Conservation (phyloP, 106 monocot species). For the Apostasia ramifera region DNA sequence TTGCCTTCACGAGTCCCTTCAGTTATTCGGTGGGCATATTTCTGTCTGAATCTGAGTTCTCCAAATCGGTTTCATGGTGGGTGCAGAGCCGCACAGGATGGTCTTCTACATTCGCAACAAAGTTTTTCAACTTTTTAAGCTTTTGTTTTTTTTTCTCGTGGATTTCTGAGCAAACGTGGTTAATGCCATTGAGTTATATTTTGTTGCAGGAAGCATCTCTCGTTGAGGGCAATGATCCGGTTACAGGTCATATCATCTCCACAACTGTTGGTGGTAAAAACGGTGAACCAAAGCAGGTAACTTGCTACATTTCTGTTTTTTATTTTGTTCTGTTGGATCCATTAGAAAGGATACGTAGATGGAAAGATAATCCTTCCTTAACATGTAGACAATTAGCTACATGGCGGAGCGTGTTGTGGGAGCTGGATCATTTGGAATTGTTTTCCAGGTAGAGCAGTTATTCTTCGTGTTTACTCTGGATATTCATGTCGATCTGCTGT, state of each 20-base stretch:
- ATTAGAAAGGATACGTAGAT: not conserved
- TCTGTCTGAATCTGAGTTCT: not conserved
- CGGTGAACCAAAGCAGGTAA: slow-evolving; percentile 69
- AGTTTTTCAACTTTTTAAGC: not conserved
- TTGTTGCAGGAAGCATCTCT: slow-evolving; percentile 46
- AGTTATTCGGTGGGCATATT: not conserved
- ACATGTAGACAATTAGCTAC: slow-evolving; percentile 52
- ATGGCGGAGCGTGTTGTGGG: slow-evolving; percentile 73
- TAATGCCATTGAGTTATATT: not conserved
- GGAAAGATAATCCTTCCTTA: not conserved
- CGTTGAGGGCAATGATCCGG: slow-evolving; percentile 41
- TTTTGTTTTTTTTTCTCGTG: not conserved
- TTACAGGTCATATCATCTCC: slow-evolving; percentile 83
- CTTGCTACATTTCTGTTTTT: not conserved
- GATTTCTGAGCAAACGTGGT: not conserved
- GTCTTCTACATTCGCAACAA: too few relatives aligned
- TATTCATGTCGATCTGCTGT: not conserved
- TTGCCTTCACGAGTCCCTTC: not conserved
- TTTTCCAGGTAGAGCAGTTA: slow-evolving; percentile 37
- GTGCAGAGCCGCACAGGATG: not conserved
- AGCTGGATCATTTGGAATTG: slow-evolving; percentile 56
- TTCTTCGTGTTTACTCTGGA: not conserved
- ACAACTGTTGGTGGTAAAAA: slow-evolving; percentile 81
- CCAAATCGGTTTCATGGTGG: not conserved
- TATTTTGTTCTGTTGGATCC: not conserved